A percentile compares a stretch with the other conserved stretches of the same genome.
Conservation (phyloP, 202 grass and related monocot genomes). For the Dendrocalamus latiflorus region DNA sequence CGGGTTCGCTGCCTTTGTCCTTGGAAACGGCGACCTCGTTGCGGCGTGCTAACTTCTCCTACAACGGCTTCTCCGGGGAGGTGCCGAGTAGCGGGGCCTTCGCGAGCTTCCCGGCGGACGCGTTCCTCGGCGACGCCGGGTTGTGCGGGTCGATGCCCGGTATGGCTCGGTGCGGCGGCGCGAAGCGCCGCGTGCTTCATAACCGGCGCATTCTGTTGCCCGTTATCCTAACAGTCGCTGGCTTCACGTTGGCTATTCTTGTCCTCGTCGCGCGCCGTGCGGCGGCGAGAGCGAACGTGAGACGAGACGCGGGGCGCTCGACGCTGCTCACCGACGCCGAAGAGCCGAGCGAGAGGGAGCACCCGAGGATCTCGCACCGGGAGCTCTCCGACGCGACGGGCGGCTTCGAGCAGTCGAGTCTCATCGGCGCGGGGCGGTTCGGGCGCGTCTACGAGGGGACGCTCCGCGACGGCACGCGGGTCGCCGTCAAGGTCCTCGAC, state of each 20-base stretch:
- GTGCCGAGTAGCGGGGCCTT: slow-evolving; percentile 51
- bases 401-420: slow-evolving; percentile 47
- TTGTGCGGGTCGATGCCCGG: slow-evolving; percentile 46
- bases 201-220: slow-evolving; percentile 36
- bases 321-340: slow-evolving; percentile 23
- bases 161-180: slow-evolving; percentile 32
- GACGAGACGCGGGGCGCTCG: slow-evolving; percentile 26
- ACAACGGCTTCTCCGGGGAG: slow-evolving; percentile 66
- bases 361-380: slow-evolving; percentile 59
- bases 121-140: slow-evolving; percentile 56
- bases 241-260: slow-evolving; percentile 21
- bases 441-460: slow-evolving; percentile 59
- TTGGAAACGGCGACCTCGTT: slow-evolving; percentile 41
- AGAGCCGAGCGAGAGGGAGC: slow-evolving; percentile 24
- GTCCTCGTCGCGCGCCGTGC: slow-evolving; percentile 7
- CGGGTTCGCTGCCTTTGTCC: slow-evolving; percentile 37
- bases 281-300: neutral
- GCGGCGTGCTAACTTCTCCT: slow-evolving; percentile 55
- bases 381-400: slow-evolving; percentile 59
- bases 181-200: slow-evolving; percentile 14
- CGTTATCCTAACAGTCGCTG: slow-evolving; percentile 23
- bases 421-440: slow-evolving; percentile 67
- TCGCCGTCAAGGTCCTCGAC: slow-evolving; percentile 87
- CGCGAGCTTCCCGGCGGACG: slow-evolving; percentile 34
- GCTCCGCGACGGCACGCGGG: slow-evolving; percentile 49